Conservation (phyloP, 2,329 filamentous ascomycete genomes). For the Pyricularia grisea region DNA sequence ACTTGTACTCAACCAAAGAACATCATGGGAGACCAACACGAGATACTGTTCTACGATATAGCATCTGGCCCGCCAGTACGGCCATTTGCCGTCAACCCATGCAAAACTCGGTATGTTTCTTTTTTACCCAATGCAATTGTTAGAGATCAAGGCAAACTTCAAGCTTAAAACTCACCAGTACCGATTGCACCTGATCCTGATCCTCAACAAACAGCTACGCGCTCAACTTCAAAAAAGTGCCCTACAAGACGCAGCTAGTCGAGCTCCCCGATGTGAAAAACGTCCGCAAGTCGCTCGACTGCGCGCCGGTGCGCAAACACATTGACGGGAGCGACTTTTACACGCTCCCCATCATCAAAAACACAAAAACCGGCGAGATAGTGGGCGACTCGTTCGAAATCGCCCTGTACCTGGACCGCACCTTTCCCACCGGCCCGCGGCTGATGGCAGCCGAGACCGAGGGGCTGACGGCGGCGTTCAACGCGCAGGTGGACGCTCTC, state of each 20-base stretch:
- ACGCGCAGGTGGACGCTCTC: slow-evolving; percentile 40
- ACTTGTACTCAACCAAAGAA: neutral
- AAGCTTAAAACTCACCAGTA: slow-evolving; percentile 2
- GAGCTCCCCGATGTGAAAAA: slow-evolving; percentile 39
- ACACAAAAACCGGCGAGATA: slow-evolving; percentile 26
- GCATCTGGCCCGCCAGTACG: slow-evolving; percentile 20
- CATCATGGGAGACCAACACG: neutral
- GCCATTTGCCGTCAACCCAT: slow-evolving; percentile 21
- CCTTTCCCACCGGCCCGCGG: slow-evolving; percentile 33
- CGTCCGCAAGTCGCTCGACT: slow-evolving; percentile 34
- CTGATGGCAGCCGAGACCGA: slow-evolving; percentile 34
- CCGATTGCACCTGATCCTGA: slow-evolving; percentile 17
- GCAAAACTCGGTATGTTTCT: slow-evolving; percentile 17
- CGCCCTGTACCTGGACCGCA: slow-evolving; percentile 46
- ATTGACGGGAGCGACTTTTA: slow-evolving; percentile 47
- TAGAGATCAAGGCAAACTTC: neutral
- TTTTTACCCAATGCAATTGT: neutral
- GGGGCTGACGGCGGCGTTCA: slow-evolving; percentile 40
- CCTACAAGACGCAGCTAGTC: slow-evolving; percentile 35
- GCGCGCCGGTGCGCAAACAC: slow-evolving; percentile 42
- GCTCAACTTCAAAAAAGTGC: slow-evolving; percentile 30
- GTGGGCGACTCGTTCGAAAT: slow-evolving; percentile 60
- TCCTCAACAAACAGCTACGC: slow-evolving; percentile 26
- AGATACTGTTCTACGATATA: slow-evolving; percentile 33
- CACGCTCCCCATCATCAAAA: slow-evolving; percentile 49